phyloP scores from a whole-genome alignment of 305 asterid genomes.

The Euphrasia arctica region DNA sequence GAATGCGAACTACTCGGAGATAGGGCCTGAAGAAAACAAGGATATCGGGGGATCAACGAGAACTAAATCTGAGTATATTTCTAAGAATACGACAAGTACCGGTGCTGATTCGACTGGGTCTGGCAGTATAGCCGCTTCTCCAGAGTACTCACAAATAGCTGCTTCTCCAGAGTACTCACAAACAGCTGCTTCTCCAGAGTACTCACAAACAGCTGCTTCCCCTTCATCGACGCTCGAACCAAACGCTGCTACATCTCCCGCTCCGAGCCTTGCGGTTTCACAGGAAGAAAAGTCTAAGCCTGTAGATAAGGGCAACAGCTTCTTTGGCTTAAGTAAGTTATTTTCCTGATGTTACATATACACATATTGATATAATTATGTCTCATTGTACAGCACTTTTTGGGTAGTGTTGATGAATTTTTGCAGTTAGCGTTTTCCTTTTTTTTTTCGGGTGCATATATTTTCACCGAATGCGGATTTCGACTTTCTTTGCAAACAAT shows the following conservation, averaged over 20 bases:
- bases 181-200: slow-evolving; percentile 3
- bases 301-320: neutral
- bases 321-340: neutral
- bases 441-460: too few relatives aligned
- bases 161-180: too few relatives aligned
- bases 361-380: too few relatives aligned
- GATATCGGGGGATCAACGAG: slow-evolving; percentile 38
- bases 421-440: too few relatives aligned
- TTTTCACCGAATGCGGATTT: too few relatives aligned
- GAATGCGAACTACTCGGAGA: slow-evolving; percentile 46
- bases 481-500: too few relatives aligned
- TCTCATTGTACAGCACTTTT: too few relatives aligned
- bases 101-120: too few relatives aligned
- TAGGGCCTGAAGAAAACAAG: slow-evolving; percentile 58
- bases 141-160: too few relatives aligned
- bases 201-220: slow-evolving; percentile 19
- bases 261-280: slow-evolving; percentile 17
- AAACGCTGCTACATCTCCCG: slow-evolving; percentile 7
- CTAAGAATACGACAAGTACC: neutral
- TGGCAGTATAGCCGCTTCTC: too few relatives aligned
- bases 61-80: neutral
- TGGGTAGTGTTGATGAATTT: too few relatives aligned
- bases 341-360: neutral
- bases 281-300: neutral
- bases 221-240: neutral